Base-by-base conservation (phyloP, 352 stramenopile species). In the Phytopythium chamaehyphon region DNA sequence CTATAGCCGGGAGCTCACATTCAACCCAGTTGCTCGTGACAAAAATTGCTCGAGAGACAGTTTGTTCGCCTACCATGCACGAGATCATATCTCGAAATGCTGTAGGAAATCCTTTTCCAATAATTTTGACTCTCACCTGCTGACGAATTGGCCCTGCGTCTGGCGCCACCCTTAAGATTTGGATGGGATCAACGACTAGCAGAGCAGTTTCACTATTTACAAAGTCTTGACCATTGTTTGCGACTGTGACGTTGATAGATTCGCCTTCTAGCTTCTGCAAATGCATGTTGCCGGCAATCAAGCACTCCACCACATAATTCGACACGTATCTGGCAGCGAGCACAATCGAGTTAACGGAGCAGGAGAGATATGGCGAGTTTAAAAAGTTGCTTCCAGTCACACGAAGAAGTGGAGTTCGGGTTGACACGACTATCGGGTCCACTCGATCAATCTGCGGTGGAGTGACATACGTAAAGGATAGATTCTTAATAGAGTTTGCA, bases 201-300 rank as follows among this genome's bases (percentile, higher is more conserved):
- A 96, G 90, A 36, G 83, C 61, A 0, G 91, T 63, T 19, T 90
- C 81, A 26, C 64, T 90, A 40, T 86, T 76, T 5, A 88, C 97
- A 43, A 95, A 97, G 46, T 98, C 93, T 51, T 96, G 77, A 0
- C 78, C 86, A 52, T 98, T 98, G 38, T 91, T 96, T 2, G 83
- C 90, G 0, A 97, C 70, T 50, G 98, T 90, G n/a, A 98, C 54
- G 22, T 28, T 61, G 10, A 73, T 7, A 10, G 28, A 33, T 33
- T 9, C 9, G 28, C 28, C 28, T 33, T 33, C 28, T 9, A 33
- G 5, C 9, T 9, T 9, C 28, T 5, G 9, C 28, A 33, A 33
- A 9, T 33, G 28, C 5, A n/a, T 35, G n/a, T 26, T 50, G 1
- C 51, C 58, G 0, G 40, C 16, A 14, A 51, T 19, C 56, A 58